Evolutionary conservation across 2,329 filamentous ascomycete genomes (phyloP).

Genomic region (Blastomyces silverae): DNA sequence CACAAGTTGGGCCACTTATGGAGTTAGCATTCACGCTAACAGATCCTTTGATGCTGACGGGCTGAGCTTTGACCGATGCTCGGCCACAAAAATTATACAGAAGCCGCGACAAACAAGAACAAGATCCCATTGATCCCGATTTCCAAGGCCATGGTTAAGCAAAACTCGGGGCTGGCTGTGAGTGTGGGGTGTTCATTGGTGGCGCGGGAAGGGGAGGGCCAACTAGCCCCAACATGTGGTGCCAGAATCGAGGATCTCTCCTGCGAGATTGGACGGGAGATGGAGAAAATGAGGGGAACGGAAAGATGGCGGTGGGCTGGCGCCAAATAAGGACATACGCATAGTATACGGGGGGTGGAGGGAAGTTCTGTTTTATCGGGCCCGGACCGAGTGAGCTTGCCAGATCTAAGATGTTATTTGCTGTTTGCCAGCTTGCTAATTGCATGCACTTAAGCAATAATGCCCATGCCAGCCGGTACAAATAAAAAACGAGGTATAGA

Average conservation of each 20-base stretch:
- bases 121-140: neutral
- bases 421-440: neutral
- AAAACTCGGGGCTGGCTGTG: neutral
- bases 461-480: neutral
- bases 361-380: neutral
- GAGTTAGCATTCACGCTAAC: neutral
- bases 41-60: neutral
- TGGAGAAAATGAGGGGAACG: neutral
- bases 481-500: neutral
- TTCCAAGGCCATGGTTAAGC: conserved; percentile 1
- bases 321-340: neutral
- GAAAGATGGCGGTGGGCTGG: neutral
- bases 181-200: neutral
- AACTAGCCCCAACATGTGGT: no score
- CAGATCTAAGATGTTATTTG: neutral
- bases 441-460: neutral
- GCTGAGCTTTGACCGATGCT: neutral
- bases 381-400: neutral
- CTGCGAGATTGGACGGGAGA: neutral
- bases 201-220: neutral
- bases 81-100: neutral
- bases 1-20: neutral
- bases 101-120: no score
- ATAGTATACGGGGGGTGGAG: neutral
- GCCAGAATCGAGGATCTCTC: neutral